Conservation (phyloP, 352 stramenopile species). For the Poterioochromonas sp. region DNA sequence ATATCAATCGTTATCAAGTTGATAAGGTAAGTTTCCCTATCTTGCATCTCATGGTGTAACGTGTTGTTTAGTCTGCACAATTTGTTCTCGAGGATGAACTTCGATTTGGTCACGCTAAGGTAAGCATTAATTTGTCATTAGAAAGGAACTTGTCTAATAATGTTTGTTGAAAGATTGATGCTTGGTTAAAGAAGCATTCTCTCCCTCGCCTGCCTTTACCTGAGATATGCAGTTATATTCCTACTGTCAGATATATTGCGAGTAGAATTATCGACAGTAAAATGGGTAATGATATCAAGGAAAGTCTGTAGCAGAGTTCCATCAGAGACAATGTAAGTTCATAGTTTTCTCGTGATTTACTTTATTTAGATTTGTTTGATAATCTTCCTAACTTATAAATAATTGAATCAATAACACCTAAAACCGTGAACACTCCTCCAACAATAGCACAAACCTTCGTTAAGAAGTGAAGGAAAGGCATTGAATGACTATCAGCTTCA, state of each 20-base stretch:
- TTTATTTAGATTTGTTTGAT: too few relatives aligned
- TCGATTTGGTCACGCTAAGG: slow-evolving; percentile 29
- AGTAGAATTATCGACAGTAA: background rate
- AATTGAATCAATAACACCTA: slow-evolving; percentile 47
- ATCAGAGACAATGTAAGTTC: too few relatives aligned
- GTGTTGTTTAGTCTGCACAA: slow-evolving; percentile 29
- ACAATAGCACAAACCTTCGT: slow-evolving; percentile 81
- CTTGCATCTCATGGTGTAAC: background rate
- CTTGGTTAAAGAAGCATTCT: slow-evolving; percentile 37
- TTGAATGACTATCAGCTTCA: slow-evolving; percentile 76
- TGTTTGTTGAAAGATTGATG: slow-evolving; percentile 38
- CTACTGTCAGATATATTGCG: slow-evolving; percentile 30
- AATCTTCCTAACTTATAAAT: slow-evolving; percentile 43
- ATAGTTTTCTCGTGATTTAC: too few relatives aligned
- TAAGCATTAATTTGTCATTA: background rate
- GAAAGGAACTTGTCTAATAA: background rate
- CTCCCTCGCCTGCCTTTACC: slow-evolving; percentile 37
- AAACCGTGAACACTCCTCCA: slow-evolving; percentile 74
- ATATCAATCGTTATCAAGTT: slow-evolving; percentile 41
- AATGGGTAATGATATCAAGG: background rate
- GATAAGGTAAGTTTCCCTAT: slow-evolving; percentile 22
- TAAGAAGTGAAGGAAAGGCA: slow-evolving; percentile 76
- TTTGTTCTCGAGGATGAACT: slow-evolving; percentile 35
- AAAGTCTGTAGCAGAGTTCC: too few relatives aligned
- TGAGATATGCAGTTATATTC: slow-evolving; percentile 44